phyloP scores from a whole-genome alignment of 371 early-diverging fungal genomes.

The Mortierella sp. region DNA sequence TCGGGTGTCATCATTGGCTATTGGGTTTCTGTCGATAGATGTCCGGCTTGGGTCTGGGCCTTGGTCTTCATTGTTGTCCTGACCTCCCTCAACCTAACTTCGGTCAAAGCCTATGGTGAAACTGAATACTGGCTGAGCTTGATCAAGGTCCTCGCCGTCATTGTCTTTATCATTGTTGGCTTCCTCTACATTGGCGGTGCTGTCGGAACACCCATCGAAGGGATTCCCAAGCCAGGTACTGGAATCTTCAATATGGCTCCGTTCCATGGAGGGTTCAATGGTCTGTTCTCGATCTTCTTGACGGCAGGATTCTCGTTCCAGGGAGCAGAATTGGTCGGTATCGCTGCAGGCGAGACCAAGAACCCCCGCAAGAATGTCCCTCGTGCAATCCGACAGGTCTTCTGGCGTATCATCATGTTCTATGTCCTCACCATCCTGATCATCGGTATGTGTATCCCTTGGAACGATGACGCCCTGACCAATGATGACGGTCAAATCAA shows the following conservation, averaged over 20 bases:
- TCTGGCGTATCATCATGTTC: constrained; percentile 79
- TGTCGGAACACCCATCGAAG: constrained; percentile 64
- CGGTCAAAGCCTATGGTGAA: constrained; percentile 64
- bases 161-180: constrained; percentile 82
- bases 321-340: constrained; percentile 83
- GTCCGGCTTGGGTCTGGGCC: constrained; percentile 55
- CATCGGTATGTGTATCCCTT: constrained; percentile 79
- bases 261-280: constrained; percentile 80
- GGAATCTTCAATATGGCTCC: constrained; percentile 69
- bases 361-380: constrained; percentile 82
- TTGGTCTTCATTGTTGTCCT: constrained; percentile 49
- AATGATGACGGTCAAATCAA: constrained; percentile 55
- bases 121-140: constrained; percentile 70
- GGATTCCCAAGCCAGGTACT: constrained; percentile 42
- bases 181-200: constrained; percentile 73
- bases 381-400: constrained; percentile 78
- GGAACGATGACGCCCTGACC: constrained; percentile 66
- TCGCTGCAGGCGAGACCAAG: constrained; percentile 80
- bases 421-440: constrained; percentile 79
- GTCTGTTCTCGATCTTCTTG: constrained; percentile 74
- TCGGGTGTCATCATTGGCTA: constrained; percentile 71
- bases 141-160: constrained; percentile 67
- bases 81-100: constrained; percentile 46
- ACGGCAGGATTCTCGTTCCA: constrained; percentile 91
- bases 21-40: constrained; percentile 74